Percentiles rank a stretch among this genome's conserved stretches.
Conservation (phyloP, 2,329 filamentous ascomycete genomes). For the Coniochaeta hoffmannii region DNA sequence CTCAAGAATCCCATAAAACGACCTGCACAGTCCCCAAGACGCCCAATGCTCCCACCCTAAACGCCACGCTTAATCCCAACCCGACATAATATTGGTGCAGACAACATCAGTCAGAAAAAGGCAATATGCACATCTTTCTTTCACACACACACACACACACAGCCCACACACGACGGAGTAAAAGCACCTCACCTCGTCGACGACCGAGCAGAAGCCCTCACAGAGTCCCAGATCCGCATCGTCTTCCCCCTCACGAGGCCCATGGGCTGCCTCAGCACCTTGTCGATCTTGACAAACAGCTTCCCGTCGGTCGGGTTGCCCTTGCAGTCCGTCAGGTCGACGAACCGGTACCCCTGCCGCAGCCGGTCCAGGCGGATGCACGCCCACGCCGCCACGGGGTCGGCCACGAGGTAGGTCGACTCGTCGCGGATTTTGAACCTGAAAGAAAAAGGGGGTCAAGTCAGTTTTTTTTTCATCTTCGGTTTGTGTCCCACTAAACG, state of each 20-base stretch:
- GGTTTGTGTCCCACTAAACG: no score
- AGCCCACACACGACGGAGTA: background rate
- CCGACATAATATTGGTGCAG: no score
- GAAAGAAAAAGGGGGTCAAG: no score
- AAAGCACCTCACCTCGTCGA: background rate
- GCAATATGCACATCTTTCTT: no score
- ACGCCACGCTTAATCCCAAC: no score
- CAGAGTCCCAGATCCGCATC: background rate
- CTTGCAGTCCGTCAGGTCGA: constrained; percentile 39
- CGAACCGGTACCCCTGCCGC: constrained; percentile 45
- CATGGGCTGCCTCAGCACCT: constrained; percentile 23
- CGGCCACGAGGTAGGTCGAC: constrained; percentile 21
- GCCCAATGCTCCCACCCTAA: no score
- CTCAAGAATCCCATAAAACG: no score
- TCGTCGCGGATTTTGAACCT: constrained; percentile 51
- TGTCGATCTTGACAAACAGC: constrained; percentile 45
- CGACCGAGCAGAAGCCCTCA: background rate
- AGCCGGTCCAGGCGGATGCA: constrained; percentile 54
- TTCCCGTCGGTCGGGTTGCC: constrained; percentile 37
- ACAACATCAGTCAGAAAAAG: no score
- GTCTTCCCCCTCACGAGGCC: background rate
- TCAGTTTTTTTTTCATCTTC: no score
- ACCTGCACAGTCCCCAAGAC: no score
- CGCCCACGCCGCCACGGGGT: constrained; percentile 43
- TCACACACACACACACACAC: no score